Conservation (phyloP, 306 rosid species). For the Vigna mungo region DNA sequence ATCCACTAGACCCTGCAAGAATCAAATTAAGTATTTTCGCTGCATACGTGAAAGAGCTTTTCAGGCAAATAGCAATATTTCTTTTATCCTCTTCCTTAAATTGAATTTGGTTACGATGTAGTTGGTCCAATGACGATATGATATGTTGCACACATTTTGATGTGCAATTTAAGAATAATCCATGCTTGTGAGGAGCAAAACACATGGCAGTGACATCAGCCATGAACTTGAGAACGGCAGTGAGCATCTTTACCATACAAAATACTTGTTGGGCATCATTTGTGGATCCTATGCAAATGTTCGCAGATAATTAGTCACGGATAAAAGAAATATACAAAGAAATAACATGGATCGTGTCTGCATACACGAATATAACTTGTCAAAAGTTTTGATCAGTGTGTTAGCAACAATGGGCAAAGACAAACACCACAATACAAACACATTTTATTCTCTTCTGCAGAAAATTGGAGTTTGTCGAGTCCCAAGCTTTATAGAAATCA, state of each 20-base stretch:
- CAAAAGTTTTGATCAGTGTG: conserved; percentile 8
- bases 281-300: conserved; percentile 54
- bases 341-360: background rate
- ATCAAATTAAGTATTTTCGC: conserved; percentile 68
- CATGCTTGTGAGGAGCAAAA: conserved; percentile 60
- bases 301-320: conserved; percentile 33
- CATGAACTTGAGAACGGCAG: conserved; percentile 76
- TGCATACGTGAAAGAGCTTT: conserved; percentile 80
- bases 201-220: conserved; percentile 66
- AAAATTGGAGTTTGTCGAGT: background rate
- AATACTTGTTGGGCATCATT: conserved; percentile 43
- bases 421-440: background rate
- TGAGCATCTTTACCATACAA: conserved; percentile 74
- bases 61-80: conserved; percentile 61
- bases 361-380: background rate
- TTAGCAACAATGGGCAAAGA: conserved; percentile 10
- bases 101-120: conserved; percentile 46
- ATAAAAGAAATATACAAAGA: conserved; percentile 29
- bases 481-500: conserved; percentile 3
- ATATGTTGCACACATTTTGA: conserved; percentile 57
- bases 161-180: conserved; percentile 63
- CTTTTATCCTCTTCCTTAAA: conserved; percentile 65
- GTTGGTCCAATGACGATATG: conserved; percentile 49
- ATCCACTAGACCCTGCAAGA: conserved; percentile 55
- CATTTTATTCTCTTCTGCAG: background rate